A percentile compares a stretch with the other conserved stretches of the same genome.
Evolutionary conservation across 306 rosid genomes (phyloP).

Genomic region (Cicer bijugum): DNA sequence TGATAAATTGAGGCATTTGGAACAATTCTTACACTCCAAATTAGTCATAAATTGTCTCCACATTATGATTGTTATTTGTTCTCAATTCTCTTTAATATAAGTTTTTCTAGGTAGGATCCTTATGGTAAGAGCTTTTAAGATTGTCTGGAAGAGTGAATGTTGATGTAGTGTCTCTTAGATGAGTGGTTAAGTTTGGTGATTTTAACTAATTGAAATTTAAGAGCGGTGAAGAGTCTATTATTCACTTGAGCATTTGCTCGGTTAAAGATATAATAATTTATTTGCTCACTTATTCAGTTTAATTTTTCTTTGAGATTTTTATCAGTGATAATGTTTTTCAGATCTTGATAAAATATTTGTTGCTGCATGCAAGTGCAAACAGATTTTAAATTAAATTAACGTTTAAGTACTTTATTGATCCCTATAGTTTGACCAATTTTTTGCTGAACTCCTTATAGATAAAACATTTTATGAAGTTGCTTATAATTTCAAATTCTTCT

Average conservation of each 20-base stretch:
- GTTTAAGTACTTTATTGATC: too few relatives aligned
- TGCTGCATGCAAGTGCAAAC: too few relatives aligned
- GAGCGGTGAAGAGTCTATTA: neutral
- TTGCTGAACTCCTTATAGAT: too few relatives aligned
- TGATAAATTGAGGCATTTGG: constrained; percentile 16
- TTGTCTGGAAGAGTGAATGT: neutral
- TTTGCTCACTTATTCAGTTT: neutral
- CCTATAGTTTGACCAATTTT: too few relatives aligned
- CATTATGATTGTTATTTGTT: neutral
- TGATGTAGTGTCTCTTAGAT: neutral
- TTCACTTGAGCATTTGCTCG: neutral
- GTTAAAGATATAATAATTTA: neutral
- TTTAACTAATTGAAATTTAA: neutral
- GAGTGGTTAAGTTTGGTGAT: neutral
- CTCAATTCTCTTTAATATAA: neutral
- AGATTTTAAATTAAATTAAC: too few relatives aligned
- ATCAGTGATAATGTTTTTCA: too few relatives aligned
- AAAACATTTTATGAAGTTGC: too few relatives aligned
- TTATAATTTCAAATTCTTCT: too few relatives aligned
- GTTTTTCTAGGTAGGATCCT: neutral
- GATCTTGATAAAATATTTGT: too few relatives aligned
- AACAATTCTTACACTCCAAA: constrained; percentile 33
- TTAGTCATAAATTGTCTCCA: constrained; percentile 13
- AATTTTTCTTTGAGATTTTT: too few relatives aligned
- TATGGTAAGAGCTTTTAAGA: neutral